These are phyloP conservation scores for Trichoderma parareesei DNA, from an alignment of 495 filamentous ascomycete genomes.

Conservation along the genomic window DNA sequence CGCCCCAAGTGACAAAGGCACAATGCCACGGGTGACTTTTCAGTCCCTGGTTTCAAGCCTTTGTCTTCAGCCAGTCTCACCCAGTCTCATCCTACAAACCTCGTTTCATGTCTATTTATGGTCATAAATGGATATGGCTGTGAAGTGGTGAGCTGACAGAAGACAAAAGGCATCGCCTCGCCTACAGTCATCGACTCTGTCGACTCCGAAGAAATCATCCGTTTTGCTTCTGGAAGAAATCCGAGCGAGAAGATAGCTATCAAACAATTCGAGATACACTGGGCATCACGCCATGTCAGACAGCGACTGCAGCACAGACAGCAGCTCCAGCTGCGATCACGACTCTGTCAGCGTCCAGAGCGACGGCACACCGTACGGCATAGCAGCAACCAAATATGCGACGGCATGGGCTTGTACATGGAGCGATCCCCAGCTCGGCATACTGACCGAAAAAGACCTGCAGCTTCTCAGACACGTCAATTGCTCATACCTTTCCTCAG, in stretches of 20 bases:
- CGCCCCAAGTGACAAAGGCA: too few species aligned
- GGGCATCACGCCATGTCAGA: not conserved
- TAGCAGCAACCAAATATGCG: not conserved
- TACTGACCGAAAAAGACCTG: constrained; percentile 10
- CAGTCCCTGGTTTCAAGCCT: not conserved
- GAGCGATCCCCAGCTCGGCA: not conserved
- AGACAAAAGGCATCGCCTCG: not conserved
- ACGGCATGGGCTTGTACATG: not conserved
- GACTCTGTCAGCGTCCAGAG: not conserved
- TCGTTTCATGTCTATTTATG: too few species aligned
- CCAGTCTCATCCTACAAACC: not conserved
- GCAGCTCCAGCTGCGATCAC: not conserved
- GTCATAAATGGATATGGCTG: too few species aligned
- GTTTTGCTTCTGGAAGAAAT: too few species aligned
- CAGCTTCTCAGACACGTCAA: constrained; percentile 35
- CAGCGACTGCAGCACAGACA: not conserved
- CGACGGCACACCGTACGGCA: not conserved
- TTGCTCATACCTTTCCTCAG: constrained; percentile 44
- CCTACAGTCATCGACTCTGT: not conserved
- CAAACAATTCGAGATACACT: too few species aligned
- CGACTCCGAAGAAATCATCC: not conserved
- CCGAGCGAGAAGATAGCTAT: too few species aligned
- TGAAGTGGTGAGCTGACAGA: not conserved
- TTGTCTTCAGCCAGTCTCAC: not conserved
- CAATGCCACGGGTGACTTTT: not conserved